Percentiles rank a stretch among this genome's conserved stretches.
phyloP scores from a whole-genome alignment of 345 rosid species.

The Eucalyptus shirleyi region DNA sequence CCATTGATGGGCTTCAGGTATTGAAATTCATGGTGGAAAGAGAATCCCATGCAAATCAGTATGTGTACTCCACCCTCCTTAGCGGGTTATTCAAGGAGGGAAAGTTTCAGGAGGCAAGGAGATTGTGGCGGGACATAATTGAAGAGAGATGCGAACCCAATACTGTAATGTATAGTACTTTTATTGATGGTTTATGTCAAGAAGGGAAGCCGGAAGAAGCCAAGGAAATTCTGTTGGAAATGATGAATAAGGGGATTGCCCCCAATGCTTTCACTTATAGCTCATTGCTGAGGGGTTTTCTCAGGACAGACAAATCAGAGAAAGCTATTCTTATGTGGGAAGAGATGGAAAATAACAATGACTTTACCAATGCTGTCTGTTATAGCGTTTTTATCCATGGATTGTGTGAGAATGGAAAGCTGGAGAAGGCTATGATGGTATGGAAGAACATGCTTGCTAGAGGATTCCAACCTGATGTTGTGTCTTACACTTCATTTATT shows the following conservation, averaged over 20 bases:
- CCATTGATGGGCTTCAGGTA: slow-evolving; percentile 37
- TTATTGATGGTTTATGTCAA: slow-evolving; percentile 67
- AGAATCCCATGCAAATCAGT: slow-evolving; percentile 45
- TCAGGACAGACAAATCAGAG: slow-evolving; percentile 35
- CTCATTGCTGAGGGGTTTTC: slow-evolving; percentile 82
- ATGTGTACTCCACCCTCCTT: slow-evolving; percentile 59
- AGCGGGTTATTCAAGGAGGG: slow-evolving; percentile 85
- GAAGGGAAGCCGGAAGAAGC: slow-evolving; percentile 71
- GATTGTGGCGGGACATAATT: slow-evolving; percentile 46
- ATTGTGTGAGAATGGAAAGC: slow-evolving; percentile 52
- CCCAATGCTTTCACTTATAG: slow-evolving; percentile 85
- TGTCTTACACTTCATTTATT: slow-evolving; percentile 80
- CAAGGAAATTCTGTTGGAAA: slow-evolving; percentile 29
- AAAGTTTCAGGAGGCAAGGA: slow-evolving; percentile 47
- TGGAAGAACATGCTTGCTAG: slow-evolving; percentile 68
- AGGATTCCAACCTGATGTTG: slow-evolving; percentile 70
- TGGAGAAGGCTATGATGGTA: slow-evolving; percentile 50
- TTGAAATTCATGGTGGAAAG: slow-evolving; percentile 63
- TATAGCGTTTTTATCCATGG: slow-evolving; percentile 77
- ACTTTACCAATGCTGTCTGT: slow-evolving; percentile 35
- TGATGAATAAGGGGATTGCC: slow-evolving; percentile 41
- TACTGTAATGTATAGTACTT: slow-evolving; percentile 53
- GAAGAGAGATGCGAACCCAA: slow-evolving; percentile 48
- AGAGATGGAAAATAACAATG: slow-evolving; percentile 34
- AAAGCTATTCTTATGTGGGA: slow-evolving; percentile 74